Percentiles rank a stretch among this genome's conserved stretches.
Evolutionary conservation across 257 asterid species (phyloP).

Genomic region (Verbena officinalis): DNA sequence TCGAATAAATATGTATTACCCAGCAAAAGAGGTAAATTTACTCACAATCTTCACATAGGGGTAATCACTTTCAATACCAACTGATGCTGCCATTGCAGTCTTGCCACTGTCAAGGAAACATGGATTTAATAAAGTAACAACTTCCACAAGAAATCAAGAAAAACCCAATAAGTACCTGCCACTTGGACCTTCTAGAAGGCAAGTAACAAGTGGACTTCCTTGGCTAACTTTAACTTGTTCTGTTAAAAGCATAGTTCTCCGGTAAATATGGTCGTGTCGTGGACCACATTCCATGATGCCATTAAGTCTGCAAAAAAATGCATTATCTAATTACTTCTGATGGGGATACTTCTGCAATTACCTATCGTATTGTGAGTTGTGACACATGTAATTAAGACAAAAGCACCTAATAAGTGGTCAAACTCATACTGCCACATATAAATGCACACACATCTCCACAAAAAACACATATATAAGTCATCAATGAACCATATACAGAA

Average conservation of each 20-base stretch:
- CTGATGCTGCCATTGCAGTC: slow-evolving; percentile 94
- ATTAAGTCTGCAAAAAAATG: slow-evolving; percentile 60
- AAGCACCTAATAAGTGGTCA: slow-evolving; percentile 16
- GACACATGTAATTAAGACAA: slow-evolving; percentile 13
- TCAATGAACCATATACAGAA: background rate
- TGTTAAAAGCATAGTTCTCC: slow-evolving; percentile 80
- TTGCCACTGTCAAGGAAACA: slow-evolving; percentile 75
- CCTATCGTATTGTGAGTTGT: slow-evolving; percentile 7
- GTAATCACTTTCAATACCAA: slow-evolving; percentile 89
- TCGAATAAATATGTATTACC: background rate
- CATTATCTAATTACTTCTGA: slow-evolving; percentile 26
- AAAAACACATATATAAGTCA: background rate
- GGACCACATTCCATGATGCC: slow-evolving; percentile 87
- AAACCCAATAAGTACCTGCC: slow-evolving; percentile 69
- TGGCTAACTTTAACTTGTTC: slow-evolving; percentile 89
- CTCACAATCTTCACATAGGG: slow-evolving; percentile 98
- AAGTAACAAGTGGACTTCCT: slow-evolving; percentile 90
- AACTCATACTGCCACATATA: slow-evolving; percentile 10
- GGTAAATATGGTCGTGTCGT: slow-evolving; percentile 76
- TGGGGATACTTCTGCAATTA: slow-evolving; percentile 12
- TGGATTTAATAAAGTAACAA: slow-evolving; percentile 21
- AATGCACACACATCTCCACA: slow-evolving; percentile 3
- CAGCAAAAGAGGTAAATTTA: slow-evolving; percentile 25
- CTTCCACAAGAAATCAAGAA: slow-evolving; percentile 22
- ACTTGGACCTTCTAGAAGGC: slow-evolving; percentile 98